Base-by-base conservation (phyloP, 345 rosid species). In the Cardiospermum halicacabum region DNA sequence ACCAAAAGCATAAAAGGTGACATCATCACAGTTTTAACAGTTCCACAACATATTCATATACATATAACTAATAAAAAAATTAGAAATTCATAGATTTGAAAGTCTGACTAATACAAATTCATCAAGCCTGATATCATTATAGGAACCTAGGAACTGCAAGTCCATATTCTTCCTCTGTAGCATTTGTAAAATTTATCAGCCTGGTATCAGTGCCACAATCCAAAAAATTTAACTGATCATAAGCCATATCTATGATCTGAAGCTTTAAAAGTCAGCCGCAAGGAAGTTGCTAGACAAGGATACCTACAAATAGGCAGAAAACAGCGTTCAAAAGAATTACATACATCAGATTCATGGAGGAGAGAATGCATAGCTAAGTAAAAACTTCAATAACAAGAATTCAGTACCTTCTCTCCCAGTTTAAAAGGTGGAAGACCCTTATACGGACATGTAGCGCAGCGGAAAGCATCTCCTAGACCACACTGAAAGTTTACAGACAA, bases 391-490 rank as follows among this genome's bases (percentile, higher is more conserved):
- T 30, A 30, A 22, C 75, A 88, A 11, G 27, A n/a, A 53, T 55
- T 4, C 30, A 32, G 19, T 82, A 94, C 99, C 97, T 94, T 91
- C 74, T 91, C 96, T 12, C 99, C 97, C 27, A 83, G 80, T 72
- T 84, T 91, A 78, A 95, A 91, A 21, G 92, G 72, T 26, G 96
- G 90, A 49, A 89, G 96, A 62, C 99, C 99, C 71, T 82, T 87
- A 81, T 89, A 95, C 56, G 99, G 97, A 69, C 99, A 95, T 36
- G 97, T 83, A 58, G 92, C 49, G 62, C 99, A 91, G 26, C 97
- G 96, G 73, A 95, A 95, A 34, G 99, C 99, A 75, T 91, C 97
- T 56, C 97, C 99, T 0, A 95, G 80, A 32, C 97, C 97, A 75
- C 99, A 87, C 97, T 94, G 84, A 65, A 34, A 15, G 15, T 30